A percentile compares a stretch with the other conserved stretches of the same genome.
Conservation (phyloP, 2,329 filamentous ascomycete species). For the Myriosclerotinia curreyana region DNA sequence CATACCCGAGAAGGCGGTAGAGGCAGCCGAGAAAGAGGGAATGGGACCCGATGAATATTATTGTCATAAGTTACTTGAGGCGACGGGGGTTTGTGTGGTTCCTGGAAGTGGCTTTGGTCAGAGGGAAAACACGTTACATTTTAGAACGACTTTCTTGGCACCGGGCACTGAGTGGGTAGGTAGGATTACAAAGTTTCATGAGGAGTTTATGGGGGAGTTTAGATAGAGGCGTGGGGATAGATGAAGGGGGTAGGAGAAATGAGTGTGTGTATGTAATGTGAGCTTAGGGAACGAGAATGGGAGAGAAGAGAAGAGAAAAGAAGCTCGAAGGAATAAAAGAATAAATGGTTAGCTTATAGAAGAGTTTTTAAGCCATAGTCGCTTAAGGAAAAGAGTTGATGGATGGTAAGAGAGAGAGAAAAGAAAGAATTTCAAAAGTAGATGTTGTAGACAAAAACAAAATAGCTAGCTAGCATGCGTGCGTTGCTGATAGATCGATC, state of each 20-base stretch:
- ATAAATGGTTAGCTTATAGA: too few relatives aligned
- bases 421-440: neutral
- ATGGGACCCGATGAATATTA: slow-evolving; percentile 89
- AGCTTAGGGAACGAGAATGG: neutral
- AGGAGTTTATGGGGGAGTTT: slow-evolving; percentile 84
- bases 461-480: too few relatives aligned
- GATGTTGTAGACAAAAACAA: neutral
- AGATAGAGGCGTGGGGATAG: slow-evolving; percentile 35
- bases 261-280: neutral
- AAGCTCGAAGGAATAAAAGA: neutral
- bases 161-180: slow-evolving; percentile 94
- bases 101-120: slow-evolving; percentile 93
- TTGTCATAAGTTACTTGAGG: slow-evolving; percentile 83
- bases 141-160: slow-evolving; percentile 94
- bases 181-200: slow-evolving; percentile 84
- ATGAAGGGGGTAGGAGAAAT: neutral
- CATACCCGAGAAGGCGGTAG: slow-evolving; percentile 70
- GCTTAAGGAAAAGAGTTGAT: too few relatives aligned
- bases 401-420: neutral
- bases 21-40: slow-evolving; percentile 70
- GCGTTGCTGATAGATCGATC: too few relatives aligned
- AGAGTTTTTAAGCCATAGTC: too few relatives aligned
- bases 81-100: slow-evolving; percentile 91
- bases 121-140: slow-evolving; percentile 85
- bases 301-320: neutral